These are phyloP conservation scores for Blepharisma stoltei DNA, from an alignment of 73 alveolate species.

Conservation along the genomic window DNA sequence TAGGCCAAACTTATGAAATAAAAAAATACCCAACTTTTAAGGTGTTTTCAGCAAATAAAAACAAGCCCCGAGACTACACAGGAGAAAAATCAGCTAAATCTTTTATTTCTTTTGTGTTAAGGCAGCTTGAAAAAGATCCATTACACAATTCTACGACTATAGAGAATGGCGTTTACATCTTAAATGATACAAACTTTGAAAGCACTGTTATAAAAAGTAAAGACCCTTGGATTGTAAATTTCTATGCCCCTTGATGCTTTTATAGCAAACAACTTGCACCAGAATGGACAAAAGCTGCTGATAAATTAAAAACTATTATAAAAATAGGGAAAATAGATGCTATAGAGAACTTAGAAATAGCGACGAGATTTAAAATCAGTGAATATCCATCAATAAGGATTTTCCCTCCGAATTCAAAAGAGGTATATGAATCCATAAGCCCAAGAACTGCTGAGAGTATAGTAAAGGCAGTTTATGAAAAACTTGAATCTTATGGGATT, in stretches of 20 bases:
- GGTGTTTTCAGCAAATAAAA: constrained; percentile 76
- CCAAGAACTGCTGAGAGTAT: constrained; percentile 63
- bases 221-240: constrained; percentile 86
- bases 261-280: constrained; percentile 92
- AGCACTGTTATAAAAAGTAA: constrained; percentile 57
- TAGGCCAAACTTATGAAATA: constrained; percentile 77
- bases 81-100: constrained; percentile 83
- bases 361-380: constrained; percentile 68
- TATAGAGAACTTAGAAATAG: constrained; percentile 70
- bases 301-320: constrained; percentile 75
- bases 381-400: constrained; percentile 89
- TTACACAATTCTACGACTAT: constrained; percentile 52
- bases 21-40: constrained; percentile 94
- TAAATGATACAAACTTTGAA: constrained; percentile 78
- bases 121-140: constrained; percentile 59
- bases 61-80: constrained; percentile 70
- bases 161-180: constrained; percentile 73
- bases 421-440: constrained; percentile 45
- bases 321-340: constrained; percentile 94
- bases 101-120: constrained; percentile 68
- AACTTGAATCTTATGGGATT: constrained; percentile 45
- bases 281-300: constrained; percentile 87
- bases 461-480: constrained; percentile 53
- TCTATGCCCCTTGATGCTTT: constrained; percentile 95
- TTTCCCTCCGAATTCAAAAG: constrained; percentile 65